Conservation (phyloP, 768 basidiomycete genomes). For the Cystobasidium tubakii region DNA sequence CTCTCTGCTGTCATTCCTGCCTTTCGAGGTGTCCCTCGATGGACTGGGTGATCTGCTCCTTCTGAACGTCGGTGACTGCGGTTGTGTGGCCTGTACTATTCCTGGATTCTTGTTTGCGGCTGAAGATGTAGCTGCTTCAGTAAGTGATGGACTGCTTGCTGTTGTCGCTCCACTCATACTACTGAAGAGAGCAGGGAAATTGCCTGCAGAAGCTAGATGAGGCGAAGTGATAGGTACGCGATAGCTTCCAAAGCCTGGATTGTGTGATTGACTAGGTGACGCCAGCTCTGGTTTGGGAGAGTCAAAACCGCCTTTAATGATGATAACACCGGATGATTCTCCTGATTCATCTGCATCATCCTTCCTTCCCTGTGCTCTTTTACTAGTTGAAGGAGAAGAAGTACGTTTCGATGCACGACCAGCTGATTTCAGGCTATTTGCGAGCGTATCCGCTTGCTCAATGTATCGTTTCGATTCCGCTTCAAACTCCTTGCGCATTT, state of each 20-base stretch:
- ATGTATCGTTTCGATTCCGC: background rate
- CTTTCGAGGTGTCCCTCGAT: slow-evolving; percentile 2
- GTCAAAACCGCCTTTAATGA: background rate
- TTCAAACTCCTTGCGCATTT: background rate
- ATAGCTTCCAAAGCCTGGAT: background rate
- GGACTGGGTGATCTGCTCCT: slow-evolving; percentile 29
- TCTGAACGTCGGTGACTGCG: slow-evolving; percentile 11
- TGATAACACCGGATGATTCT: background rate
- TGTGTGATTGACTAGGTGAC: background rate
- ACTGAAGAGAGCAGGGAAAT: slow-evolving; percentile 4
- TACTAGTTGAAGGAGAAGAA: background rate
- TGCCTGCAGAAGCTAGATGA: background rate
- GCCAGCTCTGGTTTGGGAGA: background rate
- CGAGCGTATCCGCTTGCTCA: slow-evolving; percentile 4
- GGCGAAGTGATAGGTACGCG: slow-evolving; percentile 17
- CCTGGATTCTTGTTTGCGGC: background rate
- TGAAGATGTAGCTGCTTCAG: background rate
- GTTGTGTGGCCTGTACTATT: slow-evolving; percentile 23
- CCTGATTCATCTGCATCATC: background rate
- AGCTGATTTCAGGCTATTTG: background rate
- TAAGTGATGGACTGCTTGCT: background rate
- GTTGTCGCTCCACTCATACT: background rate
- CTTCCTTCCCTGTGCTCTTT: background rate
- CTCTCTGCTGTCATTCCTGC: background rate
- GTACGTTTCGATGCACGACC: background rate